phyloP scores from a whole-genome alignment of 2,329 filamentous ascomycete genomes.

The Dothidotthia symphoricarpi region DNA sequence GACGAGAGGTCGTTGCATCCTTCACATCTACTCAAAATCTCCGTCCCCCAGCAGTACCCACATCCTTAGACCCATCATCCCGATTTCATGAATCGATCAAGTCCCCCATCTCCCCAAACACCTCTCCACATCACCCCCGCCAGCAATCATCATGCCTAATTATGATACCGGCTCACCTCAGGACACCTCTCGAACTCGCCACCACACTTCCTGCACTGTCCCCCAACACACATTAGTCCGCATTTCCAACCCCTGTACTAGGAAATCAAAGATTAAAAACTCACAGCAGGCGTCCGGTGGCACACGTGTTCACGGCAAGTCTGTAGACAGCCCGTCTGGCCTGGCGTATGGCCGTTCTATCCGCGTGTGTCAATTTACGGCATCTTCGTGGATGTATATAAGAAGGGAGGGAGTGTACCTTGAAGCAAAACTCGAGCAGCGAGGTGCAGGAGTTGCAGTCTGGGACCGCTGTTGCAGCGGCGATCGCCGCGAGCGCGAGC shows the following conservation, averaged over 20 bases:
- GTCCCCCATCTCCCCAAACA: too few species aligned
- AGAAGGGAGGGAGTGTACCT: not conserved
- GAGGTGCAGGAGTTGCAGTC: slow-evolving; percentile 8
- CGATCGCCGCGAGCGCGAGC: not conserved
- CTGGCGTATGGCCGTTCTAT: slow-evolving; percentile 8
- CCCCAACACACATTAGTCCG: not conserved
- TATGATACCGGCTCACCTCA: slow-evolving; percentile 1
- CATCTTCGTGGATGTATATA: accelerated
- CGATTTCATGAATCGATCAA: too few species aligned
- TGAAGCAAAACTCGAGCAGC: slow-evolving; percentile 7
- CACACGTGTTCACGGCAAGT: slow-evolving; percentile 11
- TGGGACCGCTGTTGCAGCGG: not conserved
- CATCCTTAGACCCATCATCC: too few species aligned
- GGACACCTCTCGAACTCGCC: slow-evolving; percentile 9
- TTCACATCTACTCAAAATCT: too few species aligned
- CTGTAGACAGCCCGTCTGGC: slow-evolving; percentile 10
- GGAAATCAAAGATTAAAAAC: not conserved
- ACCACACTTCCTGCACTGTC: slow-evolving; percentile 6
- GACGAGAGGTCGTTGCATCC: too few species aligned
- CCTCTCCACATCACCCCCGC: too few species aligned
- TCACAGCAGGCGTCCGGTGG: slow-evolving; percentile 8
- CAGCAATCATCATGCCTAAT: not conserved
- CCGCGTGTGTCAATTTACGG: not conserved
- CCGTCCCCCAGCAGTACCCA: too few species aligned
- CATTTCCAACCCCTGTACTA: too few species aligned